Base-by-base conservation (phyloP, 2,329 filamentous ascomycete species). In the Aspergillus sp. region DNA sequence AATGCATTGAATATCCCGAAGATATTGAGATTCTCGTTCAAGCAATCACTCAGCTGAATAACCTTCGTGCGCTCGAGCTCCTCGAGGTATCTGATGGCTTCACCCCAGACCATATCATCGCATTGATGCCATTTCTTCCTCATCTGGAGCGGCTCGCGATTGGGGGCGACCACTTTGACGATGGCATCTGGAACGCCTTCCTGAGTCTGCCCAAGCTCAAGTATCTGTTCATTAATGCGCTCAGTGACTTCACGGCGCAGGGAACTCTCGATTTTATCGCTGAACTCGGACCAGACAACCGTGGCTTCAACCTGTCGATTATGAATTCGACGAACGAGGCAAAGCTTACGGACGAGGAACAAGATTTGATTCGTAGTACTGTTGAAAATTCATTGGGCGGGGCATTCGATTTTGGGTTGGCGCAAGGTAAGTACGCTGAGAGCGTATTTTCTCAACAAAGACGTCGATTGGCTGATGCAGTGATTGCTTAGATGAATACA, bases 1-100 rank as follows among this genome's bases (percentile, higher is more conserved):
- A 61, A 48, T 54, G 49, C n/a, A 53, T 55, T 39, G 58, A 62
- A 19, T 46, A 52, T 7, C 48, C 53, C 4, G 52, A 53, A 26
- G 57, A 62, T 30, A 61, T 62, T 12, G 50, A 56, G 28, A 48
- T 57, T 26, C 61, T 68, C 46, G 54, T 66, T 10, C 54, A 62
- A 30, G 53, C 55, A 2, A 50, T 68, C 32, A 49, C 53, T 35
- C 52, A 57, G 42, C 53, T 68, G 35, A 51, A 48, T 7, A 51
- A 63, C 29, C 50, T 68, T 28, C 54, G 54, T 35, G 59, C 62
- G 33, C 56, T 68, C 2, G 56, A 62, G 10, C 54, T 68, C 27
- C 63, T 62, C 44, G 60, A 63, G 34, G 58, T 67, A 32, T 65
- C 63, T 3, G 61, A 64, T 29, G 55, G 56, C 34, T 66, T 67